Evolutionary conservation across 768 basidiomycete species (phyloP).

Genomic region (Cystobasidiopsis lactophilus): DNA sequence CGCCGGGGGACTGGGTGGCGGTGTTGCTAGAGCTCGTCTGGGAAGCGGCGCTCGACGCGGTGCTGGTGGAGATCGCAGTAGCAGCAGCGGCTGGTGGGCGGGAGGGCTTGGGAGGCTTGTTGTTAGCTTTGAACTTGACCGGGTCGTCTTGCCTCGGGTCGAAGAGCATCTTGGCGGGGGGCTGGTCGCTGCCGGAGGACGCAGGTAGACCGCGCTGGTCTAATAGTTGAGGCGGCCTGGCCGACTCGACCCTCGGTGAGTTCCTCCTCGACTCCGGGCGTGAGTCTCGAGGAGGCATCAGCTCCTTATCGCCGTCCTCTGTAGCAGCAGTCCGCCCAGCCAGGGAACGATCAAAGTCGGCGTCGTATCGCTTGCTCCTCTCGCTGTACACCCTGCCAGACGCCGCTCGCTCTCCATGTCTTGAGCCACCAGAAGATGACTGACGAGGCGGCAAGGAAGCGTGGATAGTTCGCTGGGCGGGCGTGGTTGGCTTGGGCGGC

Average conservation of each 20-base stretch:
- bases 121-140: conserved; percentile 46
- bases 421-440: background rate
- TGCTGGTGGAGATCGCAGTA: too few relatives aligned
- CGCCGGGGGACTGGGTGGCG: background rate
- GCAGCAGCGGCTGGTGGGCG: too few relatives aligned
- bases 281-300: too few relatives aligned
- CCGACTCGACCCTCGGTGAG: too few relatives aligned
- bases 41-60: too few relatives aligned
- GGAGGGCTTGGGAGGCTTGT: conserved; percentile 6
- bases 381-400: background rate
- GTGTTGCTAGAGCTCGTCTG: conserved; percentile 27
- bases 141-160: conserved; percentile 84
- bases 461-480: background rate
- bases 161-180: conserved; percentile 36
- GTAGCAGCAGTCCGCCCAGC: background rate
- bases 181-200: too few relatives aligned
- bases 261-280: too few relatives aligned
- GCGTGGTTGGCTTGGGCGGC: background rate
- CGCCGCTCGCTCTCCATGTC: background rate
- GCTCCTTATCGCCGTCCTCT: background rate
- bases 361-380: background rate
- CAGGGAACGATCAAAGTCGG: background rate
- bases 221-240: too few relatives aligned
- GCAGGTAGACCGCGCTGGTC: too few relatives aligned
- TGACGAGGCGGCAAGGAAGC: background rate